Percentiles rank a stretch among this genome's conserved stretches.
Evolutionary conservation across 148 eudicot genomes (phyloP).

Genomic region (Vaccinium macrocarpon): DNA sequence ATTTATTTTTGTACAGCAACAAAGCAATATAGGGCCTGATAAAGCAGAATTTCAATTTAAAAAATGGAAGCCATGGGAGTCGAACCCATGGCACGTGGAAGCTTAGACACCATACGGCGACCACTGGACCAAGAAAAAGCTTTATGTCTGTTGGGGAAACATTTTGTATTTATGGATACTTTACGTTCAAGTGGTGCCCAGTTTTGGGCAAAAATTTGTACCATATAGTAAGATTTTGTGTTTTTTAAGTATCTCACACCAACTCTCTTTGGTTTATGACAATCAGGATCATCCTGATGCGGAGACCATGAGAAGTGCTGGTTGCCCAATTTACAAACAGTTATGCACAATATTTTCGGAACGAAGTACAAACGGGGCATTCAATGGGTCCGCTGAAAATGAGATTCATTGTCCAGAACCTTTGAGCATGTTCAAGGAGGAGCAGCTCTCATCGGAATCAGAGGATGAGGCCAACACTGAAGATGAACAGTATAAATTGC

Average conservation of each 20-base stretch:
- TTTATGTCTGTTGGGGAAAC: too few species aligned
- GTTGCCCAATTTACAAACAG: constrained; percentile 69
- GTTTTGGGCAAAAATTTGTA: too few species aligned
- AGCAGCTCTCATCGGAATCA: constrained; percentile 44
- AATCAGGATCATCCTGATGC: constrained; percentile 79
- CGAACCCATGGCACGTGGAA: too few species aligned
- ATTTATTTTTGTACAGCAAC: too few species aligned
- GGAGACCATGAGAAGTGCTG: constrained; percentile 51
- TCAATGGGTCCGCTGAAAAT: constrained; percentile 28
- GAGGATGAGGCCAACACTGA: constrained; percentile 37
- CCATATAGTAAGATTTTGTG: background rate
- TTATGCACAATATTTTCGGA: constrained; percentile 52
- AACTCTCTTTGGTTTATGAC: constrained; percentile 8
- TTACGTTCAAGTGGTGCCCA: too few species aligned
- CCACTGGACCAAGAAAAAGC: too few species aligned
- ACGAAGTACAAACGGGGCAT: constrained; percentile 26
- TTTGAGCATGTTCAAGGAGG: constrained; percentile 29
- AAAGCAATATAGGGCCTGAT: too few species aligned
- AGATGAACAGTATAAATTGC: constrained; percentile 29
- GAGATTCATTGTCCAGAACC: constrained; percentile 30
- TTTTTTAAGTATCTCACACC: background rate
- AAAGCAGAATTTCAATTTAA: too few species aligned
- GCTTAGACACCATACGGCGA: too few species aligned
- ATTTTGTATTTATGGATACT: too few species aligned
- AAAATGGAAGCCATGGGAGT: too few species aligned